These are phyloP conservation scores for Austropuccinia psidii DNA, from an alignment of 1,284 basidiomycete species.

Conservation along the genomic window DNA sequence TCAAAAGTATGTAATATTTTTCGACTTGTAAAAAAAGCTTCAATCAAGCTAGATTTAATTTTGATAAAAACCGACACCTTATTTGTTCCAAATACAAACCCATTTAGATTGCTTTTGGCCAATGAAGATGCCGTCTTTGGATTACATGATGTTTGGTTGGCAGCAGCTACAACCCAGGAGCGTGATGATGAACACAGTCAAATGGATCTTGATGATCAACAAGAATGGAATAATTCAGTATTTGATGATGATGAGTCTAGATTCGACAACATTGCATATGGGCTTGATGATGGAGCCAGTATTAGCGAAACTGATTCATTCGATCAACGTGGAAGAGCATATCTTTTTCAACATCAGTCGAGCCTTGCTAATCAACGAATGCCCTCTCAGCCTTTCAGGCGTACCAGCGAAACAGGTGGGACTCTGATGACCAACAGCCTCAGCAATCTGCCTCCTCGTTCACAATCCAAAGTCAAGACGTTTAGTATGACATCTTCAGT, in stretches of 20 bases:
- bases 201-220: conserved; percentile 57
- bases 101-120: conserved; percentile 50
- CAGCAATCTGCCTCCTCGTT: conserved; percentile 13
- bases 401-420: conserved; percentile 37
- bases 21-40: not conserved
- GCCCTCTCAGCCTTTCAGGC: conserved; percentile 43
- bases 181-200: conserved; percentile 57
- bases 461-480: not conserved
- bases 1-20: conserved; percentile 51
- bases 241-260: conserved; percentile 48
- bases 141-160: conserved; percentile 85
- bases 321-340: conserved; percentile 25
- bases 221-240: conserved; percentile 45
- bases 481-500: conserved; percentile 50
- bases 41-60: not conserved
- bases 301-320: conserved; percentile 1
- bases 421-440: not conserved
- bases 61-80: conserved; percentile 51
- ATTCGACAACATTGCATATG: not conserved
- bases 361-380: conserved; percentile 46
- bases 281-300: conserved; percentile 2
- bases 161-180: conserved; percentile 66
- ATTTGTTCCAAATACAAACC: not conserved
- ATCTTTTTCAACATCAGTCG: conserved; percentile 24
- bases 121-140: conserved; percentile 82